Evolutionary conservation across 192 early-diverging fungal genomes (phyloP), one percentile per base, ranked within the genome.

Genomic region (Obelidium mucronatum): DNA sequence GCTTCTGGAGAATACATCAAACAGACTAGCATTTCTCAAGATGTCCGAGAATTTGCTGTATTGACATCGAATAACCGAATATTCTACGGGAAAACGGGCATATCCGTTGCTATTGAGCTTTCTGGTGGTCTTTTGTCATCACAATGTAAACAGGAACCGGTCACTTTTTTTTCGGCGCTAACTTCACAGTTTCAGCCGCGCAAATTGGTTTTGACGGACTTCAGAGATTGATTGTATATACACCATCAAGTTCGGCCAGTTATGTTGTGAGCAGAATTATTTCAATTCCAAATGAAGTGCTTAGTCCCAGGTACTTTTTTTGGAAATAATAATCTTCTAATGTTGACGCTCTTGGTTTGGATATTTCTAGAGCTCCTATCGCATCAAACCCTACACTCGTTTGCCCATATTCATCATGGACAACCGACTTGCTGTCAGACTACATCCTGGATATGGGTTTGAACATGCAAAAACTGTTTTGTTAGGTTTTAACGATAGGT

Each of bases 241-340:
- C 22, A 17, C 72, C 72, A 13, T 48, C 60, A 15, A 39, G 54
- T 19, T 28, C 59, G 24, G 60, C 17, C 31, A 51, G 44, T 33
- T 74, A 62, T 35, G 72, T 74, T 5, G 48, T 26, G 28, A 74
- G 59, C 28, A 13, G 72, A 15, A 34, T 74, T 2, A 30, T 74
- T 40, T 40, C 72, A 30, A 48, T 74, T 58, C 39, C 58, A 17
- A 74, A 74, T 48, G 72, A 74, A 63, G 44, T 74, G 8, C 31
- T 63, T 35, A 74, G 72, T 44, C 72, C 72, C 11, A 34, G 72
- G 72, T 74, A 2, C 30, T 26, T 33, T 15, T 13, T 22, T 40
- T 63, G n/a, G 39, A 30, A 61, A 4, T 33, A 31, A 74, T 37
- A n/a, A n/a, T n/a, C n/a, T n/a, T n/a, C n/a, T n/a, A n/a, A n/a